Evolutionary conservation across 2,329 filamentous ascomycete genomes (phyloP), one percentile per base, ranked within the genome.

Genomic region (Mariannaea elegans): DNA sequence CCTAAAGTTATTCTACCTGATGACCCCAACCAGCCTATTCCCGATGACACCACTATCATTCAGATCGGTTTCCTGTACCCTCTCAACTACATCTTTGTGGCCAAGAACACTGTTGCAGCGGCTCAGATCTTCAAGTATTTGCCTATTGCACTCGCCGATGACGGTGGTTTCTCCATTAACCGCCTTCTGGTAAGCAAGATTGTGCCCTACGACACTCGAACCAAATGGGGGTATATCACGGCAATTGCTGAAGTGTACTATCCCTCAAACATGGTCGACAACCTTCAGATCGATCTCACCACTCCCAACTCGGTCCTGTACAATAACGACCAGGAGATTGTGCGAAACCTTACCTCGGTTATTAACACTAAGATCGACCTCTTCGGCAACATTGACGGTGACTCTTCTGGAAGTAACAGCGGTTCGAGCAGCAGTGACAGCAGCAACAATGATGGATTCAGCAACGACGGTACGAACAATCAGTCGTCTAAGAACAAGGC

Each of bases 71-170:
- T 98, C 83, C 81, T 87, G 51, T 90, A 88, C 71, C 85, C 86
- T 1, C 84, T 97, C 67, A 94, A 96, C 79, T 99, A 95, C 76
- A 80, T 85, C 8, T 97, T 96, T 72, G 91, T 98, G 24, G 88
- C 90, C 10, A 81, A 80, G 19, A 87, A 90, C 63, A 82, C 87
- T 13, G 83, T 89, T 64, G 91, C 93, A 16, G 90, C 92, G 5
- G 87, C 87, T 36, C 94, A 98, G 77, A 92, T 99, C 71, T 97
- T 97, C 80, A 79, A 86, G 52, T 91, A 87, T 65, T 81, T 97
- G 4, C 93, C 93, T 0, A 69, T 81, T 51, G 92, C 91, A 65
- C 82, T 97, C 48, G 80, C 85, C 2, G 85, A 89, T 64, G 90
- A 86, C 41, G 76, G 75, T 47, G 88, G 86, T 44, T 80, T 97